Evolutionary conservation across 2,329 filamentous ascomycete genomes (phyloP), one percentile per base, ranked within the genome.

Genomic region (Didymella keratinophila): DNA sequence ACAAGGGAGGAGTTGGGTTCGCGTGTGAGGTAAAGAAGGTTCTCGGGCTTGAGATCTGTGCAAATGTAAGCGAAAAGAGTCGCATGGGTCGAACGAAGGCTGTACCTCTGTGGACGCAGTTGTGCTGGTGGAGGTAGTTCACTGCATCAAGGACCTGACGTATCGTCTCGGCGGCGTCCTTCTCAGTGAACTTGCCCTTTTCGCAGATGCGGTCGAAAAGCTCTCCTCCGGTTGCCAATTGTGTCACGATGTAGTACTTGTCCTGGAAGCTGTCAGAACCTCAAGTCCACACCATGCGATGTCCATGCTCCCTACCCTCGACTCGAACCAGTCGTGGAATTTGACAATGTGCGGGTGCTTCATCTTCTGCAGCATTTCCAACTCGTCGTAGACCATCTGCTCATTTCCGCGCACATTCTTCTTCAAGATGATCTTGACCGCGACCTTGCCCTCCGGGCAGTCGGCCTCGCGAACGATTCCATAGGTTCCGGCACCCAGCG

Each of bases 301-400:
- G 9, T 30, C 32, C 12, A 7, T 42, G 11, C 12, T 37, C 65
- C 88, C 67, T 81, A 96, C 93, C 81, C 93, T 91, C 56, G 94
- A 98, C 81, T 99, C 95, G 76, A 99, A 99, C 94, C 95, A 99
- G 78, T 99, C 95, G 69, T 95, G 90, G 75, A 99, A 99, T 69
- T 89, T 89, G 80, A 99, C 95, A 76, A 99, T 99, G 79, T 98
- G 92, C 52, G 92, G 91, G 77, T 99, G 95, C 74, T 93, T 86
- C 74, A 99, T 87, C 58, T 87, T 87, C 80, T 97, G 93, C 65
- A 99, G 85, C 87, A 99, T 93, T 67, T 93, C 86, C 71, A 99
- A 84, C 82, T 99, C 95, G 78, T 99, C 95, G 77, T 96, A 95
- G 39, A 99, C 95, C 95, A 99, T 99, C 78, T 90, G 88, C 83